These are phyloP conservation scores for Sarocladium kiliense DNA, from an alignment of 2,329 filamentous ascomycete species.

Conservation along the genomic window DNA sequence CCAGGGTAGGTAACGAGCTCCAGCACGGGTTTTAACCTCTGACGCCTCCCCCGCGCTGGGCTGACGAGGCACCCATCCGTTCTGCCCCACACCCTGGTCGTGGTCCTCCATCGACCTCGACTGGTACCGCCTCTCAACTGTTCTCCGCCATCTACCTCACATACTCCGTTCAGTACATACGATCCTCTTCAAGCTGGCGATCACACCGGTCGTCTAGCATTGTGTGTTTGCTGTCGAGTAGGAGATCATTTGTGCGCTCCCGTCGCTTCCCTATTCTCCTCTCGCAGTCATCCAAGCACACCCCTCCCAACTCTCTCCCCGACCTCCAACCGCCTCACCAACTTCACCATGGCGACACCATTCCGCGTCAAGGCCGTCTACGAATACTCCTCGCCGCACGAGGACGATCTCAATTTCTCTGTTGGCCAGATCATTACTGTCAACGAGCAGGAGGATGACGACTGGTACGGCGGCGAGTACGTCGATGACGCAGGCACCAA, in stretches of 20 bases:
- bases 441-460: constrained; percentile 83
- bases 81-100: constrained; percentile 1
- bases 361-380: constrained; percentile 97
- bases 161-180: constrained; percentile 4
- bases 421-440: constrained; percentile 89
- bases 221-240: constrained; percentile 6
- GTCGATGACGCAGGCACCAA: constrained; percentile 67
- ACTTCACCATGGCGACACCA: constrained; percentile 60
- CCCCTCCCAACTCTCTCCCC: constrained; percentile 15
- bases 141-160: neutral
- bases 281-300: constrained; percentile 11
- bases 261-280: constrained; percentile 1
- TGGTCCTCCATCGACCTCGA: constrained; percentile 1
- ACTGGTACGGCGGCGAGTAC: constrained; percentile 93
- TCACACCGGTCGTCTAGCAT: neutral
- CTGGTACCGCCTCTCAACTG: neutral
- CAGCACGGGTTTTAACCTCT: neutral
- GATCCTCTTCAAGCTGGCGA: constrained; percentile 5
- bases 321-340: neutral
- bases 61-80: constrained; percentile 8
- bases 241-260: neutral
- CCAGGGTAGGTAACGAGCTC: neutral
- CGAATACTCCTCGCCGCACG: constrained; percentile 88
- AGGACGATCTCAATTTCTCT: constrained; percentile 87
- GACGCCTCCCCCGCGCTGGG: constrained; percentile 7